A percentile compares a stretch with the other conserved stretches of the same genome.
Evolutionary conservation across 1,284 basidiomycete genomes (phyloP).

Genomic region (Papiliotrema flavescens): DNA sequence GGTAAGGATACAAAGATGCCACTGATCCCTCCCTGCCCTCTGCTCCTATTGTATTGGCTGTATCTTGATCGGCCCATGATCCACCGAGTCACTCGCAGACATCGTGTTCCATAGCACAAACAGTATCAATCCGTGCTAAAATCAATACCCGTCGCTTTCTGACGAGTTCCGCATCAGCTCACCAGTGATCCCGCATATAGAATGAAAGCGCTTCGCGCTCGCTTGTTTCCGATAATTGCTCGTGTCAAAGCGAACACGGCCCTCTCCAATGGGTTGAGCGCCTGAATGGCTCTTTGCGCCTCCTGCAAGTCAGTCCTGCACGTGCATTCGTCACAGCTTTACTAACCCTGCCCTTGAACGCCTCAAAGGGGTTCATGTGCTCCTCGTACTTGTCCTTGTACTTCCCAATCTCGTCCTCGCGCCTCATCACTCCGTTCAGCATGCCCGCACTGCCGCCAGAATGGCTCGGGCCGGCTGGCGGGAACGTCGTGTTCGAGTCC

Average conservation of each 20-base stretch:
- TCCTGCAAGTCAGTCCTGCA: constrained; percentile 59
- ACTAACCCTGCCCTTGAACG: constrained; percentile 86
- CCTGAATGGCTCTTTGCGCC: constrained; percentile 83
- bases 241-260: constrained; percentile 80
- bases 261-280: constrained; percentile 86
- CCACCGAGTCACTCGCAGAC: constrained; percentile 34
- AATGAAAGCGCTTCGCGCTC: constrained; percentile 58
- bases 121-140: constrained; percentile 43
- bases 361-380: constrained; percentile 95
- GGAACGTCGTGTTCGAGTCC: constrained; percentile 4
- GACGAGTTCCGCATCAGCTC: constrained; percentile 9
- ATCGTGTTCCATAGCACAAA: constrained; percentile 44
- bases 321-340: not conserved
- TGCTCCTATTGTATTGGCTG: constrained; percentile 18
- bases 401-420: constrained; percentile 72
- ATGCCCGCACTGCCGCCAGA: constrained; percentile 21
- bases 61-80: constrained; percentile 25
- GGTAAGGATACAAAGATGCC: not conserved
- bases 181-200: constrained; percentile 45
- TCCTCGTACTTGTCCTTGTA: constrained; percentile 92
- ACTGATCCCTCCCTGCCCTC: not conserved
- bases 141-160: not conserved
- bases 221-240: constrained; percentile 79
- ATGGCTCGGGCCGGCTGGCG: constrained; percentile 14
- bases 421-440: constrained; percentile 36